phyloP scores from a whole-genome alignment of 2,329 filamentous ascomycete species.

The Xylaria sp. region DNA sequence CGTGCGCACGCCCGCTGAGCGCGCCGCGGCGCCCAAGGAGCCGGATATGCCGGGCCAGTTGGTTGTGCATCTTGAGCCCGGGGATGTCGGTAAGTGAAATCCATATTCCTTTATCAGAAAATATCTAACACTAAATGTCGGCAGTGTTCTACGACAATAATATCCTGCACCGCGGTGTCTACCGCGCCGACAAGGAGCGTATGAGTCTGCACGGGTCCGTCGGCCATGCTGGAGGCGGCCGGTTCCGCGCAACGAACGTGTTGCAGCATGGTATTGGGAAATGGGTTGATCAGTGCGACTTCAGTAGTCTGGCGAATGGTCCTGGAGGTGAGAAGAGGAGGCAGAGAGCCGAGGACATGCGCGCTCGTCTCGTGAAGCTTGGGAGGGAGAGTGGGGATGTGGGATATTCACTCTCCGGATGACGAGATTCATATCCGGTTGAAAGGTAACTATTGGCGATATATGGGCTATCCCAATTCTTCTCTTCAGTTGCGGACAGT shows the following conservation, averaged over 20 bases:
- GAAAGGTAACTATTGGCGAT: no score
- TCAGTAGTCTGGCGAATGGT: constrained; percentile 51
- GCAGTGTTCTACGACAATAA: constrained; percentile 89
- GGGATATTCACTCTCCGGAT: constrained; percentile 71
- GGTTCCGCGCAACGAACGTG: constrained; percentile 74
- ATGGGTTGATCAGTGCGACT: constrained; percentile 71
- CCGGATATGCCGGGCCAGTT: constrained; percentile 70
- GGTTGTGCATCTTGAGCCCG: constrained; percentile 73
- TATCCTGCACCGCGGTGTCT: constrained; percentile 80
- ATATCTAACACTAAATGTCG: neutral
- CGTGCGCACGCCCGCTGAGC: constrained; percentile 75
- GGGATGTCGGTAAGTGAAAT: constrained; percentile 69
- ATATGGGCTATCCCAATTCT: no score
- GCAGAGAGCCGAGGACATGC: constrained; percentile 70
- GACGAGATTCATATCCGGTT: constrained; percentile 32
- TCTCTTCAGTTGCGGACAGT: no score
- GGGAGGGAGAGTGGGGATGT: constrained; percentile 69
- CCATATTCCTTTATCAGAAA: neutral
- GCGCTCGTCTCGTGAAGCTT: constrained; percentile 69
- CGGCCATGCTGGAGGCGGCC: constrained; percentile 67
- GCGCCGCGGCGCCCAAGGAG: constrained; percentile 74
- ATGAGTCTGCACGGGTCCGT: constrained; percentile 80
- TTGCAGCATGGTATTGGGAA: constrained; percentile 77
- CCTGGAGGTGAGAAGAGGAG: constrained; percentile 56
- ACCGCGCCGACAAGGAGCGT: constrained; percentile 67